Conservation (phyloP, 2,329 filamentous ascomycete species). For the Pseudogymnoascus verrucosus region DNA sequence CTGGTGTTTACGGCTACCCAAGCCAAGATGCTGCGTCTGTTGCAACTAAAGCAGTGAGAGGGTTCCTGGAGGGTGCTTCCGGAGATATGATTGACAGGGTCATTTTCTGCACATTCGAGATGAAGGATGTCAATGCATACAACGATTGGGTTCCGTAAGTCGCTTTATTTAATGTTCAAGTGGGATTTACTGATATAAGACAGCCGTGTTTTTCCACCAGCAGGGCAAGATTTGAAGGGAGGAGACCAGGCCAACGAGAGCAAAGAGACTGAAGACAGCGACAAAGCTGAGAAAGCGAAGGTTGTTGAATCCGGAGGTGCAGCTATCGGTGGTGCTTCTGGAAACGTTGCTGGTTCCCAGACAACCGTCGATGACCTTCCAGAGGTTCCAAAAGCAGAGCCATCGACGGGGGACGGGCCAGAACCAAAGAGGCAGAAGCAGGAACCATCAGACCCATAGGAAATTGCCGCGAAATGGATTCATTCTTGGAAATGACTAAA, state of each 20-base stretch:
- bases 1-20: constrained; percentile 85
- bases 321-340: constrained; percentile 10
- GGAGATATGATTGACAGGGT: constrained; percentile 57
- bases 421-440: constrained; percentile 29
- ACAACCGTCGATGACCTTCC: constrained; percentile 27
- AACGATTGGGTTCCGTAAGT: constrained; percentile 64
- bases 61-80: constrained; percentile 42
- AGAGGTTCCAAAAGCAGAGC: constrained; percentile 31
- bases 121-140: constrained; percentile 72
- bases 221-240: constrained; percentile 27
- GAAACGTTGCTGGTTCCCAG: constrained; percentile 12
- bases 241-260: constrained; percentile 5
- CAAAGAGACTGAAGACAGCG: constrained; percentile 7
- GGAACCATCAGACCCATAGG: neutral
- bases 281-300: constrained; percentile 9
- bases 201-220: constrained; percentile 42
- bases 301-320: constrained; percentile 20
- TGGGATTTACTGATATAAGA: constrained; percentile 9
- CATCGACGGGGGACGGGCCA: constrained; percentile 22
- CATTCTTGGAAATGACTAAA: neutral
- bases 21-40: constrained; percentile 62
- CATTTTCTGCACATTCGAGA: constrained; percentile 76
- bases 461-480: neutral
- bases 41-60: constrained; percentile 53
- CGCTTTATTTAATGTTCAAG: neutral